Evolutionary conservation across 345 rosid genomes (phyloP).

Genomic region (Pugionium dolabratum): DNA sequence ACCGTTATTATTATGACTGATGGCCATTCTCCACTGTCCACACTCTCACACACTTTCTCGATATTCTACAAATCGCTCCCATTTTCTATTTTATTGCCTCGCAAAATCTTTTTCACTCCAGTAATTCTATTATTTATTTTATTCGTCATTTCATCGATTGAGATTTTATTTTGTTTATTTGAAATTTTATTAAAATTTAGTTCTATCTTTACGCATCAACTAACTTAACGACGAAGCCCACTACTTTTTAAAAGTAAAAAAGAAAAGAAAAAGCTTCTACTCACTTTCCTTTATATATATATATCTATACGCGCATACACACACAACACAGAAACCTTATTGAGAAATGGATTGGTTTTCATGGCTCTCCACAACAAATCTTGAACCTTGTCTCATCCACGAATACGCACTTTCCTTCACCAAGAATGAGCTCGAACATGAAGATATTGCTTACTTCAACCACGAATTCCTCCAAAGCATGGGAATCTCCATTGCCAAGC

Average conservation of each 20-base stretch:
- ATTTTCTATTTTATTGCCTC: background rate
- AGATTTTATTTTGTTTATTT: background rate
- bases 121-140: no score
- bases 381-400: conserved; percentile 71
- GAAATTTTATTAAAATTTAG: conserved; percentile 13
- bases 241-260: background rate
- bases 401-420: conserved; percentile 73
- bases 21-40: conserved; percentile 32
- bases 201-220: conserved; percentile 37
- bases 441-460: conserved; percentile 77
- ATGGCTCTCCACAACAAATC: conserved; percentile 81
- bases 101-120: no score
- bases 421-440: conserved; percentile 83
- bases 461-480: conserved; percentile 97
- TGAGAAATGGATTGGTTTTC: conserved; percentile 81
- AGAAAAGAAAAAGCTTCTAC: conserved; percentile 8
- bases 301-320: background rate
- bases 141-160: background rate
- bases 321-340: background rate
- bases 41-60: conserved; percentile 26
- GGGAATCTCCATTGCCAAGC: conserved; percentile 93
- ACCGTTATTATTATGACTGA: conserved; percentile 27
- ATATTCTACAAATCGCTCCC: conserved; percentile 28
- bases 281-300: conserved; percentile 14
- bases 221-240: conserved; percentile 43